Conservation (phyloP, 148 eudicot species). For the Rhododendron griersonianum region DNA sequence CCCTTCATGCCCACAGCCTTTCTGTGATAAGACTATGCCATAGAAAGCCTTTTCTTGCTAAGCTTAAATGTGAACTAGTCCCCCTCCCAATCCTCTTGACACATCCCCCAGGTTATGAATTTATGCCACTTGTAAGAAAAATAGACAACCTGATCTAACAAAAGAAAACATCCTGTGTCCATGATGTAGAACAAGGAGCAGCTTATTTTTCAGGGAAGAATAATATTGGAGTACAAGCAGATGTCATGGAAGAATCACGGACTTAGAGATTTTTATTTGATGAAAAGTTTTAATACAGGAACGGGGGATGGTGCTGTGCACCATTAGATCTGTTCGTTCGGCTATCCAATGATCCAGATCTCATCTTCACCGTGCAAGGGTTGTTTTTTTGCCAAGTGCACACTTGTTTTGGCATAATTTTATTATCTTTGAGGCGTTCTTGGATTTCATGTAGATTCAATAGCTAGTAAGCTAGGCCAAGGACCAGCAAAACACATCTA, state of each 20-base stretch:
- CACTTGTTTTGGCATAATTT: not conserved
- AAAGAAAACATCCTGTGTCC: not conserved
- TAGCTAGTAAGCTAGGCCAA: not conserved
- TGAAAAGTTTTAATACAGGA: not conserved
- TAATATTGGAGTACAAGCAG: not conserved
- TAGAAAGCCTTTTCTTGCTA: not conserved
- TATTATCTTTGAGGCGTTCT: not conserved
- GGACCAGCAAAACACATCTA: too few species aligned
- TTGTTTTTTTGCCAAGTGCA: not conserved
- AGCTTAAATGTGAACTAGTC: not conserved
- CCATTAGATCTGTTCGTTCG: too few species aligned
- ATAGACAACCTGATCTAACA: not conserved
- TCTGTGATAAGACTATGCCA: not conserved
- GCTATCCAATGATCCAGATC: too few species aligned
- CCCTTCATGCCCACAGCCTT: not conserved
- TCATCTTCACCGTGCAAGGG: not conserved
- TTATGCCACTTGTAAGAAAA: conserved; percentile 2
- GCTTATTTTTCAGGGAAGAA: not conserved
- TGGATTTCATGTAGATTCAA: not conserved
- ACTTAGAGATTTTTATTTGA: not conserved
- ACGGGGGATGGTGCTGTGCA: too few species aligned
- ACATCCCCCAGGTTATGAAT: not conserved
- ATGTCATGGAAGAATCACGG: not conserved
- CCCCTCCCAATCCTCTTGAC: not conserved
- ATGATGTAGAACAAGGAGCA: not conserved